Percentiles rank a stretch among this genome's conserved stretches.
Evolutionary conservation across 164 flowering plant genomes (phyloP).

Genomic region (Buxus sempervirens): DNA sequence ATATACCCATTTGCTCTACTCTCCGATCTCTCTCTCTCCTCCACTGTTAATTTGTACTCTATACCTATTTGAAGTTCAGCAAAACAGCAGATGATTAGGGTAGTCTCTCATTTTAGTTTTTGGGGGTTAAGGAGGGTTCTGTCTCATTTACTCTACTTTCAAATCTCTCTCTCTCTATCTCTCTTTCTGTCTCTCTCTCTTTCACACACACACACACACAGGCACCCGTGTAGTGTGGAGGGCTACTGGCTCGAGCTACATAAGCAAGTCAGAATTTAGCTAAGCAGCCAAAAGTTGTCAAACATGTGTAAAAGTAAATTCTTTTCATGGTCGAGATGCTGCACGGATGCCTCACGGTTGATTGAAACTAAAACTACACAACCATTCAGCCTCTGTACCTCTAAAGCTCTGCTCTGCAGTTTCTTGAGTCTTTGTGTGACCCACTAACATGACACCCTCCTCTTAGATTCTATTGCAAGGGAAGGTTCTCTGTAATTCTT

Average conservation of each 20-base stretch:
- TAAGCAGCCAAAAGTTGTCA: constrained; percentile 20
- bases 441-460: constrained; percentile 19
- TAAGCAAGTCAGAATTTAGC: constrained; percentile 9
- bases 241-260: not conserved
- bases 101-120: too few species aligned
- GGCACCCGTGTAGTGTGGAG: too few species aligned
- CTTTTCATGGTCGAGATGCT: constrained; percentile 32
- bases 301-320: constrained; percentile 23
- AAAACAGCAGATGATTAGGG: not conserved
- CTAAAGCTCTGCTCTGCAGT: constrained; percentile 4
- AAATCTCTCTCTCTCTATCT: not conserved
- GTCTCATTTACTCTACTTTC: not conserved
- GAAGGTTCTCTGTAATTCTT: constrained; percentile 28
- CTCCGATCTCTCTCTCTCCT: too few species aligned
- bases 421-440: constrained; percentile 15
- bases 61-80: not conserved
- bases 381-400: not conserved
- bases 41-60: too few species aligned
- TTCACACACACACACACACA: constrained; percentile 5
- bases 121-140: too few species aligned
- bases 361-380: constrained; percentile 21
- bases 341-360: constrained; percentile 28
- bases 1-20: too few species aligned
- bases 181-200: constrained; percentile 1
- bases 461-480: constrained; percentile 14